phyloP scores from a whole-genome alignment of 2,329 filamentous ascomycete species.

The Drechslerella stenobrocha region DNA sequence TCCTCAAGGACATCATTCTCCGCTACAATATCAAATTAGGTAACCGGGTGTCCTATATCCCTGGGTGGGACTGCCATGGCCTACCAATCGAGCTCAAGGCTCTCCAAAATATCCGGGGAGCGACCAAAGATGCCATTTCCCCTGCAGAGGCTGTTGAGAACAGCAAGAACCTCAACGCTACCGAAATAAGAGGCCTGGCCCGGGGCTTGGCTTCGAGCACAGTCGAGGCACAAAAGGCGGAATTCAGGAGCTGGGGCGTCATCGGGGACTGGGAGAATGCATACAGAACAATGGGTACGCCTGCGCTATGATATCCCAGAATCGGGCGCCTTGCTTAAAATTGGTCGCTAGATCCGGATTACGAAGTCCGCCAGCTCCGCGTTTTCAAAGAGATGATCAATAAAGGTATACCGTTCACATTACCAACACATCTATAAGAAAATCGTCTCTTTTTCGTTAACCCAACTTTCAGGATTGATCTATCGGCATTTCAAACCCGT shows the following conservation, averaged over 20 bases:
- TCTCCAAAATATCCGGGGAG: constrained; percentile 62
- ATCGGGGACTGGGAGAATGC: constrained; percentile 78
- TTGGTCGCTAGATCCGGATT: constrained; percentile 62
- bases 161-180: constrained; percentile 58
- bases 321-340: constrained; percentile 8
- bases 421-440: not conserved
- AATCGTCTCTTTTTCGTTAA: not conserved
- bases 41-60: constrained; percentile 75
- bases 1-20: constrained; percentile 90
- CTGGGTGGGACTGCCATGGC: constrained; percentile 97
- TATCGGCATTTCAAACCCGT: constrained; percentile 80
- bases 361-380: constrained; percentile 73
- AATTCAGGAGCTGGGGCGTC: constrained; percentile 72
- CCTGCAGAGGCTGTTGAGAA: constrained; percentile 49
- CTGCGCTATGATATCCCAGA: not conserved
- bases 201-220: constrained; percentile 69
- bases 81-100: constrained; percentile 97
- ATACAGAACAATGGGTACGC: constrained; percentile 71
- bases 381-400: constrained; percentile 76
- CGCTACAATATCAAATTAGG: constrained; percentile 79
- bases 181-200: constrained; percentile 68
- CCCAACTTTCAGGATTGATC: constrained; percentile 63
- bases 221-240: constrained; percentile 71
- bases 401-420: constrained; percentile 54
- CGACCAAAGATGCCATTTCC: constrained; percentile 42